phyloP scores from a whole-genome alignment of 2,329 filamentous ascomycete species.

The Epichloe uncinata region DNA sequence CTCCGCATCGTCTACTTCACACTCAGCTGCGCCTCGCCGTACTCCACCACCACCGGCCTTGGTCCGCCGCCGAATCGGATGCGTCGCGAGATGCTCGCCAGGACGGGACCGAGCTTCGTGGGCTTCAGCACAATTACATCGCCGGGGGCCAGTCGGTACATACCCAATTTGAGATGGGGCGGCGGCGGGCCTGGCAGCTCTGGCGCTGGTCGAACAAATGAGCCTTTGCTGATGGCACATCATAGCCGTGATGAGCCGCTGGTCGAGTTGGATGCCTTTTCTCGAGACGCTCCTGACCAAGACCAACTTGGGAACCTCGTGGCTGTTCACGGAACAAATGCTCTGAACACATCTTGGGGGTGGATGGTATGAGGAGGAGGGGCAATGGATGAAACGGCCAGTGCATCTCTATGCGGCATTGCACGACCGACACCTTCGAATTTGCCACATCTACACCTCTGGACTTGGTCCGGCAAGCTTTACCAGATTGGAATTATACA shows the following conservation, averaged over 20 bases:
- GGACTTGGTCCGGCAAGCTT: background rate
- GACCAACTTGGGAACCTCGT: background rate
- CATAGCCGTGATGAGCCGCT: background rate
- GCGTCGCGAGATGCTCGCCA: background rate
- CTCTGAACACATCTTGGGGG: constrained; percentile 9
- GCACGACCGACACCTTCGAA: too few relatives aligned
- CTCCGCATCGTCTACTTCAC: constrained; percentile 2
- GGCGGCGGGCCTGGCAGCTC: background rate
- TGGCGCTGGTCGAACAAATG: background rate
- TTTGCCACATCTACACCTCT: too few relatives aligned
- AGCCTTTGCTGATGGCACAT: background rate
- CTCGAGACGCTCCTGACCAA: background rate
- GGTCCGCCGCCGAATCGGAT: background rate
- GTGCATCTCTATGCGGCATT: too few relatives aligned
- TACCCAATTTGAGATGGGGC: background rate
- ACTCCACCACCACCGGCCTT: background rate
- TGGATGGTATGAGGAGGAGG: constrained; percentile 7
- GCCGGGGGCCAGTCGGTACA: background rate
- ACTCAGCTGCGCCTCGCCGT: background rate
- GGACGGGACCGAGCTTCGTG: background rate
- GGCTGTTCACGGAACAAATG: constrained; percentile 7
- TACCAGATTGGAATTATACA: background rate
- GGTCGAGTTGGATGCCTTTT: background rate
- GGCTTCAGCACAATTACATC: background rate
- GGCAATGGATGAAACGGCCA: too few relatives aligned